A percentile compares a stretch with the other conserved stretches of the same genome.
Conservation (phyloP, 1,139 yeast species). For the Blastobotrys proliferans region DNA sequence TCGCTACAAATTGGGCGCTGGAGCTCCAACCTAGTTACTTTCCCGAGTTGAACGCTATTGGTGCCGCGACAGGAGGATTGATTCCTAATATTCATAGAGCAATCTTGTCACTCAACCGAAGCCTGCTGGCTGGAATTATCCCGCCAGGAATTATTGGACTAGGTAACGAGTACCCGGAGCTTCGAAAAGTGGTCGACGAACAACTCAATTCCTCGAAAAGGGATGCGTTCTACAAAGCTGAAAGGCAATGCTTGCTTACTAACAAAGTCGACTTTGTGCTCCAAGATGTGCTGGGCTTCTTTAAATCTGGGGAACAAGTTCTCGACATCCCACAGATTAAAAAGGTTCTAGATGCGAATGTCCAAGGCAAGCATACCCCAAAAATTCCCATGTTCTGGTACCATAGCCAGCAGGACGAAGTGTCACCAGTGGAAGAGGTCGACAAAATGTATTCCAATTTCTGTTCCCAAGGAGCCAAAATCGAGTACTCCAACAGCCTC, state of each 20-base stretch:
- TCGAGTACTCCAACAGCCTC: conserved; percentile 25
- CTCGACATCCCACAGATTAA: conserved; percentile 15
- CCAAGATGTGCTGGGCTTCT: conserved; percentile 23
- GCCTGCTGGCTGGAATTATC: conserved; percentile 26
- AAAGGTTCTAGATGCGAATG: conserved; percentile 17
- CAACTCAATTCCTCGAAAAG: conserved; percentile 16
- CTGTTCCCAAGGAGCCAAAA: conserved; percentile 27
- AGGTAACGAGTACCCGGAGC: conserved; percentile 28
- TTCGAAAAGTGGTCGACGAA: conserved; percentile 12
- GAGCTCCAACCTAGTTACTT: conserved; percentile 29
- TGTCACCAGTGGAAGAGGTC: conserved; percentile 24
- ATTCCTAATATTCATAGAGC: conserved; percentile 24
- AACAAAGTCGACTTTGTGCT: conserved; percentile 18
- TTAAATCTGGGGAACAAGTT: conserved; percentile 19
- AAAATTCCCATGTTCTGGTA: conserved; percentile 25
- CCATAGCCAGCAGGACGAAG: conserved; percentile 29
- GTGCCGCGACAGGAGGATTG: conserved; percentile 28
- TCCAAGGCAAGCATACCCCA: conserved; percentile 18
- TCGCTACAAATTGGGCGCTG: conserved; percentile 34
- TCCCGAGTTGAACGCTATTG: conserved; percentile 29
- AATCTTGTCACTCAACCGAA: conserved; percentile 19
- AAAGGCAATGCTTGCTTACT: conserved; percentile 17
- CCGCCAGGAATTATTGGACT: conserved; percentile 32
- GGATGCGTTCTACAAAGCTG: conserved; percentile 16
- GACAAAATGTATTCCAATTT: conserved; percentile 26